These are phyloP conservation scores for Blumeriella jaapii DNA, from an alignment of 2,329 filamentous ascomycete genomes.

Conservation along the genomic window DNA sequence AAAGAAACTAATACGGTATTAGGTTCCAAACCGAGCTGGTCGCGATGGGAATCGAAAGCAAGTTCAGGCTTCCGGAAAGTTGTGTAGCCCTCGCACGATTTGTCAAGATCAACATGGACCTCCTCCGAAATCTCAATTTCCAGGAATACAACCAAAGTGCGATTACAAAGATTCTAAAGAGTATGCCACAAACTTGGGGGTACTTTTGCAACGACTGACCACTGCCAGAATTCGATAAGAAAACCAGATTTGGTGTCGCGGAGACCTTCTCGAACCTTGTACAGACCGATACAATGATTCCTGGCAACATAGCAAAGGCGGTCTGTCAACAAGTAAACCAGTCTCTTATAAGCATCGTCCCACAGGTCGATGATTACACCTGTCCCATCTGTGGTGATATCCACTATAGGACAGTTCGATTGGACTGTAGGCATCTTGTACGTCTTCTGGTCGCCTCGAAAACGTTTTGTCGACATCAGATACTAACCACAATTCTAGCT, in stretches of 20 bases:
- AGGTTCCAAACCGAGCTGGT: conserved; percentile 62
- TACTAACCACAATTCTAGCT: too few species aligned
- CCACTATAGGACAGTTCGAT: conserved; percentile 69
- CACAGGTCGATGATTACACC: conserved; percentile 73
- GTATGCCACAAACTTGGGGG: conserved; percentile 29
- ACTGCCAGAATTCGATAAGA: conserved; percentile 70
- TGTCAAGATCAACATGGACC: conserved; percentile 56
- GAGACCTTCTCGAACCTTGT: conserved; percentile 49
- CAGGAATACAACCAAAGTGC: conserved; percentile 74
- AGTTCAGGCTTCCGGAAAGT: conserved; percentile 57
- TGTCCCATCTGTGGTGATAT: conserved; percentile 73
- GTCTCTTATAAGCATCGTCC: conserved; percentile 61
- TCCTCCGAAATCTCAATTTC: conserved; percentile 74
- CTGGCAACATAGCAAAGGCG: conserved; percentile 59
- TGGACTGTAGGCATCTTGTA: conserved; percentile 65
- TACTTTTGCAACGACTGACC: conserved; percentile 1
- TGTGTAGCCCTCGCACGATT: conserved; percentile 53
- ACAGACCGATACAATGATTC: conserved; percentile 47
- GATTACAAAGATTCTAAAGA: conserved; percentile 76
- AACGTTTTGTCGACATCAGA: too few species aligned
- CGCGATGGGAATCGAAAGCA: conserved; percentile 43
- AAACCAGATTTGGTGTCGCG: conserved; percentile 61
- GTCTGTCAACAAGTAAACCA: conserved; percentile 64
- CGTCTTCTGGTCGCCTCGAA: too few species aligned
- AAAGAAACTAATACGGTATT: too few species aligned